Evolutionary conservation across 208 protist species (phyloP).

Genomic region (Phytomonas francai): DNA sequence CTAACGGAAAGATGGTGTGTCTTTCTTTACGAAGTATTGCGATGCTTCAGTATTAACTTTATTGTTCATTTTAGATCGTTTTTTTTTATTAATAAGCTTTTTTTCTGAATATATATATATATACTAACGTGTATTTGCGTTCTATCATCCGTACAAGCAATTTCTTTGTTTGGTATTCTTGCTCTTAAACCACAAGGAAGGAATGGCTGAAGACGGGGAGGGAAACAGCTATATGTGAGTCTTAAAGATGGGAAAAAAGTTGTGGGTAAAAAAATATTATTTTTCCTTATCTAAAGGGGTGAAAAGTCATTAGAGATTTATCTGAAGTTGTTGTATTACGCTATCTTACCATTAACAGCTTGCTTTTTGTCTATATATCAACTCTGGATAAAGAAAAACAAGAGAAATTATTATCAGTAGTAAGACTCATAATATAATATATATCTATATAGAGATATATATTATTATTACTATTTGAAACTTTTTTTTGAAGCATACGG

Average conservation of each 20-base stretch:
- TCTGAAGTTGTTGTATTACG: not conserved
- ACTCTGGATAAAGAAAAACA: not conserved
- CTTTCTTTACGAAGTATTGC: too few relatives aligned
- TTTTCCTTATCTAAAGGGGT: not conserved
- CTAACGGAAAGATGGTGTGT: too few relatives aligned
- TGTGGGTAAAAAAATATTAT: not conserved
- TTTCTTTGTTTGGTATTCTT: too few relatives aligned
- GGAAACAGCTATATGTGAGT: not conserved
- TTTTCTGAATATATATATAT: too few relatives aligned
- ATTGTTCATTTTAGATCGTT: too few relatives aligned
- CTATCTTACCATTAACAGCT: not conserved
- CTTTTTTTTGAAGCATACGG: constrained; percentile 5
- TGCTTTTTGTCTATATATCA: constrained; percentile 12
- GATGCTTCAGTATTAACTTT: too few relatives aligned
- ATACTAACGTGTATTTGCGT: too few relatives aligned
- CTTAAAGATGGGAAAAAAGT: not conserved
- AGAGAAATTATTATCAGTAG: not conserved
- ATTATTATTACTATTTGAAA: not conserved
- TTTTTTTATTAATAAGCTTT: too few relatives aligned
- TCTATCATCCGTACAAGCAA: too few relatives aligned
- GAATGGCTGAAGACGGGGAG: too few relatives aligned
- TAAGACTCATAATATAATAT: not conserved
- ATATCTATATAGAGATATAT: not conserved
- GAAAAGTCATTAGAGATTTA: not conserved
- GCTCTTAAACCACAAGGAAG: too few relatives aligned